Evolutionary conservation across 2,329 filamentous ascomycete species (phyloP).

Genomic region (Cercospora janseana): DNA sequence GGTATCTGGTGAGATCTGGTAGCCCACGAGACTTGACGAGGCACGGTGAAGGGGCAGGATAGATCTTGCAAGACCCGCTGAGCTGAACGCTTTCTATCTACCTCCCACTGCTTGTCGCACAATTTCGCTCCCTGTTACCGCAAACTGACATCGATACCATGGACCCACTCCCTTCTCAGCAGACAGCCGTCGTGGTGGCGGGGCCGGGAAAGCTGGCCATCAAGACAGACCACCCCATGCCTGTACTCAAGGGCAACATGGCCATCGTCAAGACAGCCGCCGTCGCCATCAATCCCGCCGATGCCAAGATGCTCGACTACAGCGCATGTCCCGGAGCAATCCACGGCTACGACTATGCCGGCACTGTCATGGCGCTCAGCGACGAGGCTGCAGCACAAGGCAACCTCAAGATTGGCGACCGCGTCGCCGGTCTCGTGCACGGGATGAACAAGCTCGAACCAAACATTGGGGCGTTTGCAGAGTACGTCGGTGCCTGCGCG

Average conservation of each 20-base stretch:
- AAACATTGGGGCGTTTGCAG: constrained; percentile 53
- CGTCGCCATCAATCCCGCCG: constrained; percentile 41
- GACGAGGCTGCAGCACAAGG: constrained; percentile 42
- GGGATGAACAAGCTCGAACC: constrained; percentile 43
- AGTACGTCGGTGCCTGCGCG: constrained; percentile 30
- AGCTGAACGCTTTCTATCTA: too few species aligned
- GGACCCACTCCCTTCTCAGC: too few species aligned
- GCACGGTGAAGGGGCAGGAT: too few species aligned
- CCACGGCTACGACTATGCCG: constrained; percentile 50
- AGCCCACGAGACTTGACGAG: too few species aligned
- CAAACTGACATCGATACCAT: too few species aligned
- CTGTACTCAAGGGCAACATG: neutral
- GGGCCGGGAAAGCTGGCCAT: too few species aligned
- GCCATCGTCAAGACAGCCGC: constrained; percentile 7
- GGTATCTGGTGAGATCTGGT: too few species aligned
- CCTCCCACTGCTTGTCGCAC: too few species aligned
- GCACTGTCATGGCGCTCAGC: constrained; percentile 53
- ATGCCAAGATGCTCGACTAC: constrained; percentile 38
- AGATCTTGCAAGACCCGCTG: too few species aligned
- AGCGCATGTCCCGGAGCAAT: constrained; percentile 32
- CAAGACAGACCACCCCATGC: constrained; percentile 1
- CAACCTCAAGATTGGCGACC: constrained; percentile 43
- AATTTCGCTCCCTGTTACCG: too few species aligned
- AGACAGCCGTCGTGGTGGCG: too few species aligned
- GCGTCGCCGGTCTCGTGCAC: constrained; percentile 50